Evolutionary conservation across 495 filamentous ascomycete species (phyloP).

Genomic region (Penicillium pulvis): DNA sequence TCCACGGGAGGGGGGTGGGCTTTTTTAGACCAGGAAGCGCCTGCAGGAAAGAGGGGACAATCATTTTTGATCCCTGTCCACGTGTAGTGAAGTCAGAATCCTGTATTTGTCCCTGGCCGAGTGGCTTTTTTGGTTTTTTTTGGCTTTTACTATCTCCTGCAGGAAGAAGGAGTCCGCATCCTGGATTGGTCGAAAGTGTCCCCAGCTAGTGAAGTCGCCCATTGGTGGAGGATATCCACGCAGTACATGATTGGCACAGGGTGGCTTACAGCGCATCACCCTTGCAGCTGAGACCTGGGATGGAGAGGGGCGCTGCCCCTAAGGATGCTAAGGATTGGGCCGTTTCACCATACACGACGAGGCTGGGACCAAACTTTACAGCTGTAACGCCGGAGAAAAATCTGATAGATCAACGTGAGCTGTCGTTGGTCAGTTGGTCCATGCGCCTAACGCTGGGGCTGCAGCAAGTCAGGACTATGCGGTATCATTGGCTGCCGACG

Average conservation of each 20-base stretch:
- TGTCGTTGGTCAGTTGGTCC: conserved; percentile 30
- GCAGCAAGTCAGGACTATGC: conserved; percentile 7
- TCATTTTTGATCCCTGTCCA: conserved; percentile 23
- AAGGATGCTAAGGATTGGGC: conserved; percentile 4
- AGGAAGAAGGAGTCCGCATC: conserved; percentile 9
- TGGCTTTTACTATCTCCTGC: conserved; percentile 12
- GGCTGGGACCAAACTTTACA: conserved; percentile 8
- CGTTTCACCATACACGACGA: conserved; percentile 27
- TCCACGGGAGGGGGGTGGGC: conserved; percentile 9
- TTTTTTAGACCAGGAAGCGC: conserved; percentile 15
- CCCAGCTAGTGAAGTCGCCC: conserved; percentile 7
- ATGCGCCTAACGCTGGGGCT: conserved; percentile 28
- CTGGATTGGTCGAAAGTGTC: conserved; percentile 12
- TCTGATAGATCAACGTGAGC: conserved; percentile 41
- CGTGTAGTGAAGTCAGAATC: conserved; percentile 19
- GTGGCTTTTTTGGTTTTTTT: conserved; percentile 10
- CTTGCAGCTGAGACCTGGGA: conserved; percentile 21
- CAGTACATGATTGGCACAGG: conserved; percentile 15
- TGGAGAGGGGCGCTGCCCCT: conserved; percentile 9
- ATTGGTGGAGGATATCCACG: conserved; percentile 2
- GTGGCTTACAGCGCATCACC: conserved; percentile 11
- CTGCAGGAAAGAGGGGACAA: conserved; percentile 14
- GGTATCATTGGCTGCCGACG: conserved; percentile 14
- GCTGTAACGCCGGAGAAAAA: conserved; percentile 20
- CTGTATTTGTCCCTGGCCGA: conserved; percentile 11